These are phyloP conservation scores for Phaeosphaeria sp. DNA, from an alignment of 2,329 filamentous ascomycete genomes.

Conservation along the genomic window DNA sequence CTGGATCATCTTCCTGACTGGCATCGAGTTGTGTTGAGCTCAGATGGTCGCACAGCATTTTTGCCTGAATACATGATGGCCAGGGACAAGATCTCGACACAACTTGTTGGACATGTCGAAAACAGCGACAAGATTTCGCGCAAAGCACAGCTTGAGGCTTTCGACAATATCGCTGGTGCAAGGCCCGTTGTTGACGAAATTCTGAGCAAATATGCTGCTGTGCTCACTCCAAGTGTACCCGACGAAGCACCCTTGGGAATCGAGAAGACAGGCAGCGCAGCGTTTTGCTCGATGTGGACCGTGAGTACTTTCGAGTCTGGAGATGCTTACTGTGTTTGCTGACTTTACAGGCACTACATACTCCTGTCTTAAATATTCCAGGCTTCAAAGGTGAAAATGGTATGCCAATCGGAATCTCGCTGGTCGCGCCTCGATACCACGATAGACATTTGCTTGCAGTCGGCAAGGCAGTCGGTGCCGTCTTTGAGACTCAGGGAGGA, in stretches of 20 bases:
- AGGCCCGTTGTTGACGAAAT: constrained; percentile 63
- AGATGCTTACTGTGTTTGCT: not conserved
- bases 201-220: constrained; percentile 58
- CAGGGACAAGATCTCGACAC: constrained; percentile 55
- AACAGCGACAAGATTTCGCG: constrained; percentile 53
- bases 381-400: constrained; percentile 64
- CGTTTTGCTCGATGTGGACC: constrained; percentile 61
- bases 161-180: constrained; percentile 61
- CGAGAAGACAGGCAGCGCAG: constrained; percentile 61
- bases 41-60: constrained; percentile 62
- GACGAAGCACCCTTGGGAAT: constrained; percentile 66
- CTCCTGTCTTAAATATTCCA: constrained; percentile 68
- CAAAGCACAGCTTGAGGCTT: constrained; percentile 59
- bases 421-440: constrained; percentile 52
- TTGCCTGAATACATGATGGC: constrained; percentile 59
- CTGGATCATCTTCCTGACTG: constrained; percentile 51
- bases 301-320: constrained; percentile 33
- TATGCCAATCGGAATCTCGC: constrained; percentile 66
- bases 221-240: constrained; percentile 64
- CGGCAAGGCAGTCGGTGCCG: constrained; percentile 31
- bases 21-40: constrained; percentile 57
- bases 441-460: constrained; percentile 40
- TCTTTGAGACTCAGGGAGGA: constrained; percentile 40
- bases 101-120: constrained; percentile 60
- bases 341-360: constrained; percentile 55